These are phyloP conservation scores for Tubosaeta sp. DNA, from an alignment of 768 basidiomycete genomes.

Conservation along the genomic window DNA sequence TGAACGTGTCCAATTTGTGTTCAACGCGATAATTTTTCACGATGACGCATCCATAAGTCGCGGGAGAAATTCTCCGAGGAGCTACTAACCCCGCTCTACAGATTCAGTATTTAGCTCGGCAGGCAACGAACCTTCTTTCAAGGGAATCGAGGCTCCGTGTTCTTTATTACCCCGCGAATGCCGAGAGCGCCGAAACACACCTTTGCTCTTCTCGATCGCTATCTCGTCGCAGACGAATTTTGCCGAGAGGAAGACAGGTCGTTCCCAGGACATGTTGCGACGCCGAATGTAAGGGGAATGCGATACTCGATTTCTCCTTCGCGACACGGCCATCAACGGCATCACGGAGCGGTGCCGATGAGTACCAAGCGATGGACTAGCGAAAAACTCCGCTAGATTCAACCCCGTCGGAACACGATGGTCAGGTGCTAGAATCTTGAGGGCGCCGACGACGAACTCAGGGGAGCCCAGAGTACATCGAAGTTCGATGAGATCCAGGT, in stretches of 20 bases:
- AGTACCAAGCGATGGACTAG: too few species aligned
- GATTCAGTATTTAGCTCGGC: neutral
- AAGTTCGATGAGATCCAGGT: neutral
- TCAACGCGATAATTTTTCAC: neutral
- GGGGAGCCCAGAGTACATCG: neutral
- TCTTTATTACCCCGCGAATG: conserved; percentile 34
- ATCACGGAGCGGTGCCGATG: neutral
- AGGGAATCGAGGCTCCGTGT: neutral
- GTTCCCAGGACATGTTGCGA: neutral
- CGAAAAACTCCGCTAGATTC: neutral
- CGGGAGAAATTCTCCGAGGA: conserved; percentile 6
- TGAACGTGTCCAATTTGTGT: conserved; percentile 6
- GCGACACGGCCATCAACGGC: conserved; percentile 3
- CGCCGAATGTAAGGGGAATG: neutral
- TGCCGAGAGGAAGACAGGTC: conserved; percentile 3
- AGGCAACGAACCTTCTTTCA: neutral
- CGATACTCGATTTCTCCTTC: conserved; percentile 2
- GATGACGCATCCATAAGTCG: conserved; percentile 1
- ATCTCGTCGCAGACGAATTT: neutral
- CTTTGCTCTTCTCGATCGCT: conserved; percentile 65
- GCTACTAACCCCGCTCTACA: neutral
- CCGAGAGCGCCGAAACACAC: conserved; percentile 78
- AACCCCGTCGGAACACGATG: neutral
- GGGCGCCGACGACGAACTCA: neutral
- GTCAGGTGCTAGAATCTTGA: neutral